phyloP scores from a whole-genome alignment of 257 asterid species.

The Nicotiana tabacum region DNA sequence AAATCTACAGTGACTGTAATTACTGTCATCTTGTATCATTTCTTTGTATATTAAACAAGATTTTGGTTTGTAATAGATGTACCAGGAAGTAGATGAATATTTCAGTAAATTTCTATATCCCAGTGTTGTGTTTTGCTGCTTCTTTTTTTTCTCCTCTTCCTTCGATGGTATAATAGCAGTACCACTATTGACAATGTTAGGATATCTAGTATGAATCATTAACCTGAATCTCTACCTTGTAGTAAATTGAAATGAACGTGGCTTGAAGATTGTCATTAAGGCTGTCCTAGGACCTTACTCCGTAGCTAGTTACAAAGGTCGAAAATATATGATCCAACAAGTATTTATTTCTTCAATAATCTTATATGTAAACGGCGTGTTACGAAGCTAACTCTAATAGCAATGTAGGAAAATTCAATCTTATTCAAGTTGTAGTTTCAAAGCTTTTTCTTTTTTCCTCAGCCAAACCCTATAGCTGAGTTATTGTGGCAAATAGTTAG shows the following conservation, averaged over 20 bases:
- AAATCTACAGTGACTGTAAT: not conserved
- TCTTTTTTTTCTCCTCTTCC: not conserved
- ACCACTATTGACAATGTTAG: not conserved
- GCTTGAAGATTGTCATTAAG: not conserved
- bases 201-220: not conserved
- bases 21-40: not conserved
- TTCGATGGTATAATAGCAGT: not conserved
- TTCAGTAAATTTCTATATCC: not conserved
- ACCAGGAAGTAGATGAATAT: not conserved
- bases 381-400: not conserved
- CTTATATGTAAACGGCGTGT: not conserved
- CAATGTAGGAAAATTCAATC: not conserved
- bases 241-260: not conserved
- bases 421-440: not conserved
- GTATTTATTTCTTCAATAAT: not conserved
- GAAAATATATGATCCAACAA: not conserved
- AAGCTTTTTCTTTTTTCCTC: not conserved
- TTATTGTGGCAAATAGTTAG: not conserved
- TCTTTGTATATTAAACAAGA: constrained; percentile 1
- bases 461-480: not conserved
- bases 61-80: not conserved
- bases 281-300: not conserved
- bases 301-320: not conserved
- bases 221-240: not conserved
- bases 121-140: not conserved